Evolutionary conservation across 2,329 filamentous ascomycete genomes (phyloP), one percentile per base, ranked within the genome.

Genomic region (Orbilia ellipsospora): DNA sequence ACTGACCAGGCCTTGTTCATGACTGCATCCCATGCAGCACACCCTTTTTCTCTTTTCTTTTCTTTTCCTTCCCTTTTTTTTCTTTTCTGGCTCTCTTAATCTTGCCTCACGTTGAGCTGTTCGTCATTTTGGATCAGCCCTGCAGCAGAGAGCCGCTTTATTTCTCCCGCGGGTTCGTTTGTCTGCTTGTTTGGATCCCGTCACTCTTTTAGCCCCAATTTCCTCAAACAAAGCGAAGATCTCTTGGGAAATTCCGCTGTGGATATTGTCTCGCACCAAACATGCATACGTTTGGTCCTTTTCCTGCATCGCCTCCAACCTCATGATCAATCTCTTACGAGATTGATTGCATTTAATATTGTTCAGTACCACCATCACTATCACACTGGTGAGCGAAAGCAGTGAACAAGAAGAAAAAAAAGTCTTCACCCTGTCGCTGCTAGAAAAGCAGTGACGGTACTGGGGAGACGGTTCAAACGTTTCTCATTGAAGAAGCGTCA

Each of bases 311-410:
- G 45, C 60, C 28, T 55, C 28, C 26, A 50, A 15, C 64, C 72
- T 75, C 64, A 69, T 75, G 72, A 75, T 75, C 72, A 75, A 75
- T 69, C 36, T 69, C 59, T 64, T 68, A 75, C 64, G 60, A 74
- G 64, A 69, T 75, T 75, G 72, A 75, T 75, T 75, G 72, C 54
- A 68, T 59, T 74, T 68, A 69, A 65, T 55, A 68, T 75, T 74
- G 69, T 48, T 63, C 51, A 75, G 72, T 75, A 68, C 70, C 64
- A 60, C 31, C 48, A 45, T 62, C 64, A 65, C 68, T 57, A 66
- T 56, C 70, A 68, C 70, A 66, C 40, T 55, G 18, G 54, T 31
- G 42, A 48, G 51, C 60, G 36, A 69, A 68, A 26, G 42, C 50
- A 48, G 18, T 36, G 42, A 31, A 31, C 51, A 48, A 42, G 13